phyloP scores from a whole-genome alignment of 352 stramenopile genomes.

The Globisporangium cystogenes region DNA sequence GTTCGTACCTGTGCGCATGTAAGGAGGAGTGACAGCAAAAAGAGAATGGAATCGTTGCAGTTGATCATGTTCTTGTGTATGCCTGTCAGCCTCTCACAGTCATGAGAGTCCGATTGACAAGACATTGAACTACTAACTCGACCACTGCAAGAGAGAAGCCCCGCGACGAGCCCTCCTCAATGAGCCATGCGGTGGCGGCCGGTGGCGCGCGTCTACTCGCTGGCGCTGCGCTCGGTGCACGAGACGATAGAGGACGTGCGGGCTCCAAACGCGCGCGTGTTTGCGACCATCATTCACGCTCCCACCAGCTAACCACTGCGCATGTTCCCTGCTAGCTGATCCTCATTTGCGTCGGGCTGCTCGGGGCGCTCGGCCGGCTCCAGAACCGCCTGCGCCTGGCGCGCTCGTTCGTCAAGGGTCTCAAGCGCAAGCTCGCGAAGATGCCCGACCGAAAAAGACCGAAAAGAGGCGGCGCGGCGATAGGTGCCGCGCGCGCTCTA shows the following conservation, averaged over 20 bases:
- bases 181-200: conserved; percentile 17
- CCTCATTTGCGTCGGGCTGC: conserved; percentile 66
- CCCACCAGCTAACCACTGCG: too few relatives aligned
- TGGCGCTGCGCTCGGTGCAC: conserved; percentile 50
- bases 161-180: too few relatives aligned
- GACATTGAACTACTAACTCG: too few relatives aligned
- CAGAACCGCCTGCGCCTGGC: conserved; percentile 67
- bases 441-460: conserved; percentile 35
- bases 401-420: conserved; percentile 61
- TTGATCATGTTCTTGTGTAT: too few relatives aligned
- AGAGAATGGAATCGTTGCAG: too few relatives aligned
- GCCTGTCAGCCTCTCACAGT: too few relatives aligned
- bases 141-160: too few relatives aligned
- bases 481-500: conserved; percentile 5
- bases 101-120: too few relatives aligned
- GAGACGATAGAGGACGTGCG: conserved; percentile 72
- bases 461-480: conserved; percentile 2
- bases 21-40: too few relatives aligned
- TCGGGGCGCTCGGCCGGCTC: conserved; percentile 71
- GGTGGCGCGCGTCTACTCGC: conserved; percentile 41
- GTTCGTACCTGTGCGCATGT: too few relatives aligned
- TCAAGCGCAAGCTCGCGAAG: conserved; percentile 59
- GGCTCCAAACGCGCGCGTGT: conserved; percentile 3
- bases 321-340: conserved; percentile 34
- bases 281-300: not conserved